Base-by-base conservation (phyloP, 345 rosid species). In the Carallia pectinifolia region DNA sequence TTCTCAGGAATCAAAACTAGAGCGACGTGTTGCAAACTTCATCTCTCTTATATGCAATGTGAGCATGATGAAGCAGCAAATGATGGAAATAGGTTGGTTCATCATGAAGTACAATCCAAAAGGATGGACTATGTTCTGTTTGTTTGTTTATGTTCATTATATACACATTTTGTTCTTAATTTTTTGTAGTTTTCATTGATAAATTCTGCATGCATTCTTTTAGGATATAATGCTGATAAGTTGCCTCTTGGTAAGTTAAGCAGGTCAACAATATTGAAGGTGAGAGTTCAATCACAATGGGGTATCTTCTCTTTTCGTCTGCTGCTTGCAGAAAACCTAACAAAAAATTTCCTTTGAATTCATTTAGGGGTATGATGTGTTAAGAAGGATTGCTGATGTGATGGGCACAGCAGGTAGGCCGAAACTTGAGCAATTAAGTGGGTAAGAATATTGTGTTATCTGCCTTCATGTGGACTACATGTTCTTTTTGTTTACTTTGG, bases 241-340 rank as follows among this genome's bases (percentile, higher is more conserved):
- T 75, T 93, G 85, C 97, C 98, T 29, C 97, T 93, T 52, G 98
- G 98, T 17, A 93, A 88, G 80, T 84, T 93, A 70, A 93, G 97
- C 85, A 88, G 84, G 85, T 72, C 92, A 67, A 91, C 91, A 59
- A 85, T 93, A 71, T 65, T 77, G 70, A 88, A 83, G 89, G 90
- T 80, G 58, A 69, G 69, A 55, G 27, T n/a, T 23, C 33, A 23
- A 1, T 6, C 65, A 62, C 16, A 36, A n/a, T 48, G 10, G 50
- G 19, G 8, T 55, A 37, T 72, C 63, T 63, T 71, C 19, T 76
- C 48, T 33, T 31, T 50, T 66, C 38, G 27, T 47, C 64, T 31
- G 52, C 23, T 55, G 27, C 29, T 64, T n/a, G 1, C 29, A 37
- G n/a, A 12, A 12, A 8, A 39, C 38, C 66, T 67, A 47, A 73